Percentiles rank a stretch among this genome's conserved stretches.
Evolutionary conservation across 2,329 filamentous ascomycete species (phyloP).

Genomic region (Botrytis porri): DNA sequence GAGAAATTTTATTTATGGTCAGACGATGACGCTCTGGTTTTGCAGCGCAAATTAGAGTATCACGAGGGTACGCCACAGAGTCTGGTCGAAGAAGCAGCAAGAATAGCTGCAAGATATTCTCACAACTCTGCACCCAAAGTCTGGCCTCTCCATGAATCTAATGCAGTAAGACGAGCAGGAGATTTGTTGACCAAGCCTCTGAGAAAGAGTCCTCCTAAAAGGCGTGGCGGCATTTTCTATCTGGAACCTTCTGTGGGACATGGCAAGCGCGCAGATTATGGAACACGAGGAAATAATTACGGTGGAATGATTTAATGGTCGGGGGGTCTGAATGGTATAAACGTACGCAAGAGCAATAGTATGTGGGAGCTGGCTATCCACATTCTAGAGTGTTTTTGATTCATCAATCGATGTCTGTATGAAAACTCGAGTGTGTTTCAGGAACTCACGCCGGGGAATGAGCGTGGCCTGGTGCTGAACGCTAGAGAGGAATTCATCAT

Average conservation of each 20-base stretch:
- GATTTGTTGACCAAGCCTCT: not conserved
- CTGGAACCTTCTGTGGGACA: not conserved
- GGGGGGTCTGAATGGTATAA: not conserved
- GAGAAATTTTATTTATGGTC: slow-evolving; percentile 25
- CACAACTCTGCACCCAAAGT: not conserved
- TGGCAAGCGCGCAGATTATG: not conserved
- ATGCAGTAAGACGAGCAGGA: not conserved
- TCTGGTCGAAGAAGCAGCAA: slow-evolving; percentile 12
- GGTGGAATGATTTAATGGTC: not conserved
- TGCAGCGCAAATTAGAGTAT: slow-evolving; percentile 28
- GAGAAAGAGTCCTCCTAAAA: not conserved
- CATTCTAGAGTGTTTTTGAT: not conserved
- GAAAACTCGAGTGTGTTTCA: not conserved
- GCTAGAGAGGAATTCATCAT: not conserved
- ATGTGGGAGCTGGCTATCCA: not conserved
- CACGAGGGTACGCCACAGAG: slow-evolving; percentile 23
- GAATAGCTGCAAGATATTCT: slow-evolving; percentile 18
- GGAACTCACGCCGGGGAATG: not conserved
- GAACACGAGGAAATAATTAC: not conserved
- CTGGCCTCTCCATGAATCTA: not conserved
- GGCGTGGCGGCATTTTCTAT: not conserved
- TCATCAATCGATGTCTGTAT: not conserved
- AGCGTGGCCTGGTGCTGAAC: not conserved
- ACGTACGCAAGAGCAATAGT: not conserved
- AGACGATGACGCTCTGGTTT: slow-evolving; percentile 18